A percentile compares a stretch with the other conserved stretches of the same genome.
Evolutionary conservation across 495 filamentous ascomycete species (phyloP).

Genomic region (Durotheca rogersii): DNA sequence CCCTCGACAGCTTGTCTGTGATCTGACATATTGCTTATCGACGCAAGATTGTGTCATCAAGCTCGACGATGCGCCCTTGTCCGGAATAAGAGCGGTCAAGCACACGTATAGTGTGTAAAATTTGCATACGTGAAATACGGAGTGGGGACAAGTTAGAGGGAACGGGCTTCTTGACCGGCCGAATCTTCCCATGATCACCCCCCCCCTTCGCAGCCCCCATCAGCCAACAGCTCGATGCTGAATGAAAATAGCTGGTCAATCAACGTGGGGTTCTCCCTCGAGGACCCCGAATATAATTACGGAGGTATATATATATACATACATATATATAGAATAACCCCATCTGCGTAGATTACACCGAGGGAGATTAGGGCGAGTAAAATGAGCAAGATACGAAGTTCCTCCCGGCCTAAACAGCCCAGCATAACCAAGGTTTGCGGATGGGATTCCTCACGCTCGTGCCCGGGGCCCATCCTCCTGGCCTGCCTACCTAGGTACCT

Average conservation of each 20-base stretch:
- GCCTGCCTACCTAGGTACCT: too few relatives aligned
- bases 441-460: too few relatives aligned
- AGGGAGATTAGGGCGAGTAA: too few relatives aligned
- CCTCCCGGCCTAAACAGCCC: too few relatives aligned
- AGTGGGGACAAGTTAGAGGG: conserved; percentile 20
- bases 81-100: conserved; percentile 32
- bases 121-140: conserved; percentile 24
- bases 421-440: too few relatives aligned
- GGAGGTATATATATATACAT: not conserved
- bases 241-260: not conserved
- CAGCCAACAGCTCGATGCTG: conserved; percentile 5
- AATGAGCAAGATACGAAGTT: too few relatives aligned
- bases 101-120: conserved; percentile 8
- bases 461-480: too few relatives aligned
- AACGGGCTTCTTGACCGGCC: conserved; percentile 17
- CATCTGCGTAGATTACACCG: too few relatives aligned
- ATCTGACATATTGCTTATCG: conserved; percentile 13
- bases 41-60: conserved; percentile 29
- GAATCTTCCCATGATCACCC: conserved; percentile 28
- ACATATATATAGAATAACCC: not conserved
- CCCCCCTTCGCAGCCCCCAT: conserved; percentile 16
- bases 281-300: too few relatives aligned
- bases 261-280: not conserved
- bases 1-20: too few relatives aligned
- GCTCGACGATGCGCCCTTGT: conserved; percentile 12